Evolutionary conservation across 192 early-diverging fungal genomes (phyloP).

Genomic region (Haplosporangium gracile): DNA sequence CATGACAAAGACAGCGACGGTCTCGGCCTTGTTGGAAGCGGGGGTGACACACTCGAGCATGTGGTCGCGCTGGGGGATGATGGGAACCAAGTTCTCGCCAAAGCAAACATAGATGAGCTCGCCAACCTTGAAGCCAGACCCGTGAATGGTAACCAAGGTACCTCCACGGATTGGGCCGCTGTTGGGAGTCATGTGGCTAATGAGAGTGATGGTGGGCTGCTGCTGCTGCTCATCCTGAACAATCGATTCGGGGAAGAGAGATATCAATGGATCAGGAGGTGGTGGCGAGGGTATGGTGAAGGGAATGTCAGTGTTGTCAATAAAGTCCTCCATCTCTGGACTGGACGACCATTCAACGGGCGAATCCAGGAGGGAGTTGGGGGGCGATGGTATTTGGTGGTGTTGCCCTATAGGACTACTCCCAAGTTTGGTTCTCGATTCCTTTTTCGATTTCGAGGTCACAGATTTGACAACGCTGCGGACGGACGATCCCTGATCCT

Average conservation of each 20-base stretch:
- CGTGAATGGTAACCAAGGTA: constrained; percentile 50
- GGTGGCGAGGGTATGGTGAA: constrained; percentile 51
- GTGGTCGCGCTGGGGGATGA: constrained; percentile 53
- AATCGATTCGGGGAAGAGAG: constrained; percentile 40
- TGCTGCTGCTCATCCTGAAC: constrained; percentile 25
- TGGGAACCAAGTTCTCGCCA: constrained; percentile 47
- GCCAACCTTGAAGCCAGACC: constrained; percentile 41
- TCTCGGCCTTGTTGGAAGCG: constrained; percentile 46
- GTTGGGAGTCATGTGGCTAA: constrained; percentile 52
- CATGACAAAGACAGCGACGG: constrained; percentile 53
- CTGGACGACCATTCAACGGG: constrained; percentile 42
- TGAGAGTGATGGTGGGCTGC: constrained; percentile 22
- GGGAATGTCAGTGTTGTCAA: constrained; percentile 49
- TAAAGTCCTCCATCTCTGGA: constrained; percentile 49
- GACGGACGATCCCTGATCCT: constrained; percentile 4
- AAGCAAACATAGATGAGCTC: constrained; percentile 54
- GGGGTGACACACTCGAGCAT: constrained; percentile 55
- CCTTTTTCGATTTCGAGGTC: constrained; percentile 37
- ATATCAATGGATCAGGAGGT: constrained; percentile 52
- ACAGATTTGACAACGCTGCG: constrained; percentile 54
- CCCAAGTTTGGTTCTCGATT: constrained; percentile 26
- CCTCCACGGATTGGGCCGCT: constrained; percentile 48
- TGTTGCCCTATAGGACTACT: constrained; percentile 42
- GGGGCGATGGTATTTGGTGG: constrained; percentile 47
- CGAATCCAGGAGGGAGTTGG: constrained; percentile 40